Percentiles rank a stretch among this genome's conserved stretches.
phyloP scores from a whole-genome alignment of 768 basidiomycete species.

The Heimioporus sp. region DNA sequence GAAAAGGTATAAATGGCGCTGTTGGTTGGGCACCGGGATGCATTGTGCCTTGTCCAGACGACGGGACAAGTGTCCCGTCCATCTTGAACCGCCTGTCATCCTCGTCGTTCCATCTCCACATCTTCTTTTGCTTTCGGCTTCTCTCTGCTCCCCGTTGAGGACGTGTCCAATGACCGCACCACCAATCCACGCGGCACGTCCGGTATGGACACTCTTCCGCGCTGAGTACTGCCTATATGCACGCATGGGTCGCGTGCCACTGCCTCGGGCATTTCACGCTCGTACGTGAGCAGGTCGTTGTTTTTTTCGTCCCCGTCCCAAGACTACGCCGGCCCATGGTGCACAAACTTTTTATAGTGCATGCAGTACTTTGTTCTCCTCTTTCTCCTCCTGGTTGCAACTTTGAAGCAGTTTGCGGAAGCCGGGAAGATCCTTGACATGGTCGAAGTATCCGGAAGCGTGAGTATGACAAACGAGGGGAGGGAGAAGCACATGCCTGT shows the following conservation, averaged over 20 bases:
- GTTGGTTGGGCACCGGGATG: slow-evolving; percentile 50
- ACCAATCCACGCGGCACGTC: slow-evolving; percentile 48
- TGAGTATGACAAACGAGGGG: not conserved
- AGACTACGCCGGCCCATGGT: slow-evolving; percentile 86
- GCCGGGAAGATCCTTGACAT: slow-evolving; percentile 93
- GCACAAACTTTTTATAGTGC: slow-evolving; percentile 85
- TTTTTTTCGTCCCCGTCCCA: slow-evolving; percentile 89
- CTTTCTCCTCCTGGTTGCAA: slow-evolving; percentile 83
- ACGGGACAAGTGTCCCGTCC: slow-evolving; percentile 4
- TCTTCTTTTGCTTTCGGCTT: slow-evolving; percentile 59
- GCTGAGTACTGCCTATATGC: slow-evolving; percentile 52
- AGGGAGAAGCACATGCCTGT: slow-evolving; percentile 66
- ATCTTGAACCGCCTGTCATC: slow-evolving; percentile 17
- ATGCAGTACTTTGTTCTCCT: slow-evolving; percentile 76
- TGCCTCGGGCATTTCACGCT: slow-evolving; percentile 68
- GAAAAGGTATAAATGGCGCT: slow-evolving; percentile 69
- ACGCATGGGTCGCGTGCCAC: slow-evolving; percentile 65
- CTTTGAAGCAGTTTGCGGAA: slow-evolving; percentile 93
- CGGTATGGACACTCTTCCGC: slow-evolving; percentile 53
- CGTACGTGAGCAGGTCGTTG: slow-evolving; percentile 65
- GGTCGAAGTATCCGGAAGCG: slow-evolving; percentile 87
- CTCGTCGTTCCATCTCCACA: slow-evolving; percentile 31
- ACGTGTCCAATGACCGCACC: slow-evolving; percentile 16
- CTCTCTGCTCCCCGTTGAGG: slow-evolving; percentile 24
- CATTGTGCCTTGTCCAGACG: slow-evolving; percentile 13